These are phyloP conservation scores for Aspergillus thermomutatus DNA, from an alignment of 2,329 filamentous ascomycete species.

Conservation along the genomic window DNA sequence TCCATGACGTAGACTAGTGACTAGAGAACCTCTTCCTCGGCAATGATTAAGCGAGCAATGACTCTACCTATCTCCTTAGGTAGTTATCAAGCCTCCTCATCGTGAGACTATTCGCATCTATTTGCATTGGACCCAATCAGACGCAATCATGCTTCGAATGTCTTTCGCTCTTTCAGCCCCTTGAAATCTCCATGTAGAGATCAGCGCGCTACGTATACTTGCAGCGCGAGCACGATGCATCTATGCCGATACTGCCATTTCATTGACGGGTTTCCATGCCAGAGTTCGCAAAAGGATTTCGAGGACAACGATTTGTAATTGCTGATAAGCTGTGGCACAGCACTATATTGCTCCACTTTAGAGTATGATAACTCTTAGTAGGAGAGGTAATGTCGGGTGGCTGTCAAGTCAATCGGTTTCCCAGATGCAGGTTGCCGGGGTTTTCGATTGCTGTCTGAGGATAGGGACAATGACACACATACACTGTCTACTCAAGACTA, in stretches of 20 bases:
- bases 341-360: slow-evolving; percentile 6
- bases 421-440: too few species aligned
- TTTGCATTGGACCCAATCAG: background rate
- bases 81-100: background rate
- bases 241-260: slow-evolving; percentile 2
- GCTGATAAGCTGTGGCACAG: slow-evolving; percentile 7
- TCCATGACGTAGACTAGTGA: too few species aligned
- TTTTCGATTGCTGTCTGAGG: too few species aligned
- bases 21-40: background rate
- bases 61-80: background rate
- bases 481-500: background rate
- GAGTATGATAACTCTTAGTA: background rate
- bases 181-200: background rate
- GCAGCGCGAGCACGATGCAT: slow-evolving; percentile 5
- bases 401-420: background rate
- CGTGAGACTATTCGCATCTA: background rate
- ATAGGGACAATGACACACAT: background rate
- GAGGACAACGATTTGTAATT: slow-evolving; percentile 2
- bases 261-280: slow-evolving; percentile 4
- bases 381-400: background rate
- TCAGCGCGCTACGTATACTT: background rate
- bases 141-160: background rate
- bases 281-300: slow-evolving; percentile 7
- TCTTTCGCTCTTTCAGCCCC: background rate
- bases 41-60: background rate